Percentiles rank a stretch among this genome's conserved stretches.
phyloP scores from a whole-genome alignment of 768 basidiomycete species.

The Lyophyllum semitale region DNA sequence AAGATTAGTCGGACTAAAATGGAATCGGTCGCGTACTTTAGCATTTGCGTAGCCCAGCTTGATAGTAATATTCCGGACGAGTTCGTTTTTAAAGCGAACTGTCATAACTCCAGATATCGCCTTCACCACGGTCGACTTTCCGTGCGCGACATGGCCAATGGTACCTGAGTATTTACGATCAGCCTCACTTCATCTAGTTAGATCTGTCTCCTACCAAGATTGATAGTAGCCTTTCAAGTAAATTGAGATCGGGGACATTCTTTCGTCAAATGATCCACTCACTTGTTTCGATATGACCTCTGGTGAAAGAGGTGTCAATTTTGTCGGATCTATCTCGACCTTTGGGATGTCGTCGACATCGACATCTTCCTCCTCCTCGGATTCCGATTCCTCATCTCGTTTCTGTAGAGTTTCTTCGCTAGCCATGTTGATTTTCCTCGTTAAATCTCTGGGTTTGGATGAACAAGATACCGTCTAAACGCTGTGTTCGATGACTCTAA shows the following conservation, averaged over 20 bases:
- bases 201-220: slow-evolving; percentile 62
- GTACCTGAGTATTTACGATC: slow-evolving; percentile 60
- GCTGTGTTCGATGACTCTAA: slow-evolving; percentile 1
- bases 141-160: slow-evolving; percentile 98
- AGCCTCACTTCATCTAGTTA: slow-evolving; percentile 4
- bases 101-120: slow-evolving; percentile 99
- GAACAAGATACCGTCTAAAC: not conserved
- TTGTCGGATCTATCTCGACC: slow-evolving; percentile 79
- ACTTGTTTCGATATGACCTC: slow-evolving; percentile 93
- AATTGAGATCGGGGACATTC: slow-evolving; percentile 9
- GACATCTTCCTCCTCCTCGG: slow-evolving; percentile 65
- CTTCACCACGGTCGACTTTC: slow-evolving; percentile 95
- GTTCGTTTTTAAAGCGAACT: slow-evolving; percentile 98
- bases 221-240: slow-evolving; percentile 85
- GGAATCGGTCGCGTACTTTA: slow-evolving; percentile 61
- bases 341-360: slow-evolving; percentile 55
- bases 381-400: slow-evolving; percentile 67
- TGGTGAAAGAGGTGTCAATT: slow-evolving; percentile 85
- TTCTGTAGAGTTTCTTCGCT: slow-evolving; percentile 70
- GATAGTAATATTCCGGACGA: slow-evolving; percentile 98
- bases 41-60: slow-evolving; percentile 99
- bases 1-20: slow-evolving; percentile 10
- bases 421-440: slow-evolving; percentile 45
- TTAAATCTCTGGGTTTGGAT: not conserved
- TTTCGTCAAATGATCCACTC: slow-evolving; percentile 21